These are phyloP conservation scores for Epichloe uncinata DNA, from an alignment of 2,329 filamentous ascomycete species.

Conservation along the genomic window DNA sequence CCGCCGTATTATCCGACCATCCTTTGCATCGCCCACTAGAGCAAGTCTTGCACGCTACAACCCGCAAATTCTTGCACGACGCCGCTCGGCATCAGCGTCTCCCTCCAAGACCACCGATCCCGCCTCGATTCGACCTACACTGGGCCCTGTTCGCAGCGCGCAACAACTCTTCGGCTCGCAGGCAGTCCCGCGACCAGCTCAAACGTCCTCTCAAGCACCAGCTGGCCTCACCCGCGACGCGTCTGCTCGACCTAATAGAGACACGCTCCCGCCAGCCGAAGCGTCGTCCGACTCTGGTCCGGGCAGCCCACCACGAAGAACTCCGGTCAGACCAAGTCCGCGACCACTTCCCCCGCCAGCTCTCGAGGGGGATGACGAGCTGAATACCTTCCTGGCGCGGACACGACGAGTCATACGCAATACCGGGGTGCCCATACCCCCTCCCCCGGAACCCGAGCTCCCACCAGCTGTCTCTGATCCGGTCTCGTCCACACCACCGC, in stretches of 20 bases:
- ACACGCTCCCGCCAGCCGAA: conserved; percentile 6
- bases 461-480: conserved; percentile 44
- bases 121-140: neutral
- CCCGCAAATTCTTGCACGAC: conserved; percentile 40
- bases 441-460: conserved; percentile 44
- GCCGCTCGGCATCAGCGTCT: conserved; percentile 24
- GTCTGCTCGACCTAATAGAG: conserved; percentile 9
- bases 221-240: conserved; percentile 11
- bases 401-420: conserved; percentile 16
- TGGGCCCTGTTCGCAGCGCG: neutral
- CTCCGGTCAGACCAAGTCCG: conserved; percentile 29
- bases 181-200: neutral
- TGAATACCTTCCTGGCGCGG: conserved; percentile 19
- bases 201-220: neutral
- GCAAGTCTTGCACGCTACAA: conserved; percentile 49
- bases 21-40: conserved; percentile 54
- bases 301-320: conserved; percentile 24
- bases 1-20: conserved; percentile 29
- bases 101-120: conserved; percentile 14
- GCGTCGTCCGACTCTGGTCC: conserved; percentile 17
- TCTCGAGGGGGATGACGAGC: conserved; percentile 15
- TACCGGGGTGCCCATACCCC: conserved; percentile 17
- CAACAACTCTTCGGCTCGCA: neutral
- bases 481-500: conserved; percentile 39
- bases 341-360: conserved; percentile 33